Conservation (phyloP, 2,329 filamentous ascomycete species). For the Alternaria tenuissima region DNA sequence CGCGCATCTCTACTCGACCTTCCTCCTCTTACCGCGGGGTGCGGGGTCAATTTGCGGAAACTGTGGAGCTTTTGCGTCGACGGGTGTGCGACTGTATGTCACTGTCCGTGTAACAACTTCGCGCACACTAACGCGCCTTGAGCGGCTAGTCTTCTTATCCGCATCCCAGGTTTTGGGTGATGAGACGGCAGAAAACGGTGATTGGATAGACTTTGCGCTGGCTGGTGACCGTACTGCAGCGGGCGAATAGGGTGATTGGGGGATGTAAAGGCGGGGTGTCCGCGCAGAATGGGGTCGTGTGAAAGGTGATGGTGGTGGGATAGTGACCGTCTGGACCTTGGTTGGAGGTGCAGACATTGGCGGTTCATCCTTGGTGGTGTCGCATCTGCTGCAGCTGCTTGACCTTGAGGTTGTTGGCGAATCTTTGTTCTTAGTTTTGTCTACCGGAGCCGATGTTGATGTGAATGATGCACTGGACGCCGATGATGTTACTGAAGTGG, state of each 20-base stretch:
- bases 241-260: slow-evolving; percentile 76
- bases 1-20: slow-evolving; percentile 60
- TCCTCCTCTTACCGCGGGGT: slow-evolving; percentile 91
- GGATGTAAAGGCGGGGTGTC: slow-evolving; percentile 74
- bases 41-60: slow-evolving; percentile 79
- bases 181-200: slow-evolving; percentile 74
- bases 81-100: slow-evolving; percentile 74
- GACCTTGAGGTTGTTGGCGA: slow-evolving; percentile 48
- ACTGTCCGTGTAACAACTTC: slow-evolving; percentile 95
- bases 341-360: slow-evolving; percentile 55
- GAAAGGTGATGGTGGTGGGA: slow-evolving; percentile 68
- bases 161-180: slow-evolving; percentile 83
- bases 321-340: slow-evolving; percentile 63
- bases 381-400: slow-evolving; percentile 51
- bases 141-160: slow-evolving; percentile 69
- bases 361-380: slow-evolving; percentile 45
- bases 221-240: slow-evolving; percentile 70
- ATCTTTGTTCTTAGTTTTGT: slow-evolving; percentile 29
- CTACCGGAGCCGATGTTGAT: slow-evolving; percentile 44
- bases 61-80: slow-evolving; percentile 52
- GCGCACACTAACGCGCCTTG: slow-evolving; percentile 73
- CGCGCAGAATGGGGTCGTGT: slow-evolving; percentile 69
- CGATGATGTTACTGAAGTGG: slow-evolving; percentile 50
- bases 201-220: slow-evolving; percentile 63
- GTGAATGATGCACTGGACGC: slow-evolving; percentile 48